These are phyloP conservation scores for Fusarium piperis DNA, from an alignment of 2,329 filamentous ascomycete genomes.

Conservation along the genomic window DNA sequence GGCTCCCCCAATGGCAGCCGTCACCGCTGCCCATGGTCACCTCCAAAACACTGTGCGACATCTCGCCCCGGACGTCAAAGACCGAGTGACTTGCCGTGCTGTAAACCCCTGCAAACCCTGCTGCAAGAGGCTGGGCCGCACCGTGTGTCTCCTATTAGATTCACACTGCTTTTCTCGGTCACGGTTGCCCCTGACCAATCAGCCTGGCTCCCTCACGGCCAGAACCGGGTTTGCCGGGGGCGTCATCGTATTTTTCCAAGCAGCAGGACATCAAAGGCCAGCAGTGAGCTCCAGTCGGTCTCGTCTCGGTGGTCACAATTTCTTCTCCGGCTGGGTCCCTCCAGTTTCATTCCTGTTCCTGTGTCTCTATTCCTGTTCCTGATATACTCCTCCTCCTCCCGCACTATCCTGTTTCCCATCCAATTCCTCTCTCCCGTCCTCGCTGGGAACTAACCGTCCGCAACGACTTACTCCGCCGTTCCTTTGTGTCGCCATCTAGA, in stretches of 20 bases:
- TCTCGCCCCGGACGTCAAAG: slow-evolving; percentile 24
- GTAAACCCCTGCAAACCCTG: slow-evolving; percentile 2
- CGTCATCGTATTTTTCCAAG: slow-evolving; percentile 43
- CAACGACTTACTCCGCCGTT: slow-evolving; percentile 61
- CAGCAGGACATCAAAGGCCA: slow-evolving; percentile 42
- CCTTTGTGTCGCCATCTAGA: slow-evolving; percentile 50
- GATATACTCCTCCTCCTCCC: slow-evolving; percentile 20
- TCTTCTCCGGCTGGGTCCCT: slow-evolving; percentile 33
- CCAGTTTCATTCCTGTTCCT: not conserved
- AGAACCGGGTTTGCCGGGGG: slow-evolving; percentile 44
- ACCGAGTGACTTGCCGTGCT: slow-evolving; percentile 24
- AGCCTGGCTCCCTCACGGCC: slow-evolving; percentile 25
- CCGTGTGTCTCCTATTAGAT: slow-evolving; percentile 20
- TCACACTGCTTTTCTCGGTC: slow-evolving; percentile 36
- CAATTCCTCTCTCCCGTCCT: slow-evolving; percentile 34
- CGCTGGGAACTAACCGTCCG: slow-evolving; percentile 16
- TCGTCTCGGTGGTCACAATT: slow-evolving; percentile 26
- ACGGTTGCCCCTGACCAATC: slow-evolving; percentile 33
- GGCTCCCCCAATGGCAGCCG: slow-evolving; percentile 29
- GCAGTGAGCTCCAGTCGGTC: slow-evolving; percentile 32
- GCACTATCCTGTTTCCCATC: slow-evolving; percentile 13
- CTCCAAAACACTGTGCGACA: slow-evolving; percentile 37
- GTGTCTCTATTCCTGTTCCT: slow-evolving; percentile 19
- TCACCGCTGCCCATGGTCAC: slow-evolving; percentile 27
- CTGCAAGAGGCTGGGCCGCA: slow-evolving; percentile 31